Conservation (phyloP, 306 rosid species). For the Cicer pinnatifidum region DNA sequence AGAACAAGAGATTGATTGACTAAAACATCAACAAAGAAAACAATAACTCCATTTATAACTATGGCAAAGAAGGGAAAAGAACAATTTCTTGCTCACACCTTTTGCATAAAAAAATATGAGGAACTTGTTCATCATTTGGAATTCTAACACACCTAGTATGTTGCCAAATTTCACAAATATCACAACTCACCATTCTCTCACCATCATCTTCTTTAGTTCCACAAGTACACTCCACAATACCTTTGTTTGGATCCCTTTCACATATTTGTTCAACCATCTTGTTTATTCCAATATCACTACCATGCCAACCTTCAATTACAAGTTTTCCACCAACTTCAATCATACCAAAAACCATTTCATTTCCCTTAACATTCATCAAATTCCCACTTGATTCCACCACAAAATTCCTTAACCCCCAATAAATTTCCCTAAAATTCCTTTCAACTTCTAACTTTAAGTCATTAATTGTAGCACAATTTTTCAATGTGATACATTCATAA, state of each 20-base stretch:
- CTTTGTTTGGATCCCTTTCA: slow-evolving; percentile 52
- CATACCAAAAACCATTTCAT: slow-evolving; percentile 56
- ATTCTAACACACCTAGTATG: slow-evolving; percentile 80
- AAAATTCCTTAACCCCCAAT: slow-evolving; percentile 70
- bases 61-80: slow-evolving; percentile 58
- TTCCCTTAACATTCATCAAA: slow-evolving; percentile 57
- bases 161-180: slow-evolving; percentile 85
- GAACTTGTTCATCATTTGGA: slow-evolving; percentile 68
- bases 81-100: slow-evolving; percentile 78
- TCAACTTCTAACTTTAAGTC: slow-evolving; percentile 77
- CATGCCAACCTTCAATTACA: slow-evolving; percentile 55
- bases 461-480: slow-evolving; percentile 57
- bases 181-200: slow-evolving; percentile 80
- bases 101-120: slow-evolving; percentile 74
- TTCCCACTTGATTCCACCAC: slow-evolving; percentile 58
- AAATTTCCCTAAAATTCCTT: slow-evolving; percentile 69
- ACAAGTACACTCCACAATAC: slow-evolving; percentile 65
- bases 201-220: slow-evolving; percentile 89
- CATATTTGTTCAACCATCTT: slow-evolving; percentile 40
- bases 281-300: slow-evolving; percentile 30
- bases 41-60: neutral
- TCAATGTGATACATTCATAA: slow-evolving; percentile 63
- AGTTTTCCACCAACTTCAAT: slow-evolving; percentile 69
- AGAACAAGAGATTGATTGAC: neutral
- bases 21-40: slow-evolving; percentile 28